A percentile compares a stretch with the other conserved stretches of the same genome.
Evolutionary conservation across 805 yeast genomes (phyloP).

Genomic region (Lachancea meyersii): DNA sequence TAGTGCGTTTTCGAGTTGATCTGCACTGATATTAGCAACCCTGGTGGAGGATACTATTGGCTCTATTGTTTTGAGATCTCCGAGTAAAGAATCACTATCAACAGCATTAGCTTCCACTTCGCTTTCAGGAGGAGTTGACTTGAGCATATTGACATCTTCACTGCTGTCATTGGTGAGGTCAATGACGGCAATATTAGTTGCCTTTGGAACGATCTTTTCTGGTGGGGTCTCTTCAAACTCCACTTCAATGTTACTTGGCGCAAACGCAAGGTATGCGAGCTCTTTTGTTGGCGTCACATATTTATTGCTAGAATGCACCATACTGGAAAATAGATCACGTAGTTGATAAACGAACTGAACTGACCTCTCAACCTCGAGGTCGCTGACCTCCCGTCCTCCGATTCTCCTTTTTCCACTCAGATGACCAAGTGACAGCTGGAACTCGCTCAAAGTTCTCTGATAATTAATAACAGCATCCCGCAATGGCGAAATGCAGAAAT

Average conservation of each 20-base stretch:
- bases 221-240: slow-evolving; percentile 39
- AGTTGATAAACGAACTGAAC: slow-evolving; percentile 73
- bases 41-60: slow-evolving; percentile 20
- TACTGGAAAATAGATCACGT: slow-evolving; percentile 58
- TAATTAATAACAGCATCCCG: slow-evolving; percentile 60
- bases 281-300: slow-evolving; percentile 79
- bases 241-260: slow-evolving; percentile 63
- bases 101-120: slow-evolving; percentile 1
- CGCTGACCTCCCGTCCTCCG: slow-evolving; percentile 81
- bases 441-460: slow-evolving; percentile 34
- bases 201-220: slow-evolving; percentile 8
- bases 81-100: not conserved
- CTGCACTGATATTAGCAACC: slow-evolving; percentile 38
- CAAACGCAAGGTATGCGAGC: slow-evolving; percentile 80
- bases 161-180: slow-evolving; percentile 4
- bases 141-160: slow-evolving; percentile 1
- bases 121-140: not conserved
- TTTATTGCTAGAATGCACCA: slow-evolving; percentile 56
- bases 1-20: slow-evolving; percentile 66
- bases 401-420: slow-evolving; percentile 52
- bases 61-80: not conserved
- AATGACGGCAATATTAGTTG: slow-evolving; percentile 1
- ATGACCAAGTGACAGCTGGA: slow-evolving; percentile 23
- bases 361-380: slow-evolving; percentile 72
- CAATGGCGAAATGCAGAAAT: slow-evolving; percentile 78